Percentiles rank a stretch among this genome's conserved stretches.
phyloP scores from a whole-genome alignment of 2,329 filamentous ascomycete genomes.

The Pseudogymnoascus sp. region DNA sequence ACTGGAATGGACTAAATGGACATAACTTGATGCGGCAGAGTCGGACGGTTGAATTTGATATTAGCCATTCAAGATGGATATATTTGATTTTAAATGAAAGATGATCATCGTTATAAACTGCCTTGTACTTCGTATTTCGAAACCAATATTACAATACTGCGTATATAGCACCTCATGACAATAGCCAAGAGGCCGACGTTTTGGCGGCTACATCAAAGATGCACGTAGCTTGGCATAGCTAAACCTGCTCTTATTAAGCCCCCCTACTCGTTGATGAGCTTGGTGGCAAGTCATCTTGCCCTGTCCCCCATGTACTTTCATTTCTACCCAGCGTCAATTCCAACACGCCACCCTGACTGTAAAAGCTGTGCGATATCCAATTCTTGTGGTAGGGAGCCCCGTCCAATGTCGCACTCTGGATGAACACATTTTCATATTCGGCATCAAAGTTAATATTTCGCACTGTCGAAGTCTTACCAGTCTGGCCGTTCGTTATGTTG shows the following conservation, averaged over 20 bases:
- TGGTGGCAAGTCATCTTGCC: constrained; percentile 51
- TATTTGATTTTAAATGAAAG: not conserved
- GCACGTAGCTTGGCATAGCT: too few species aligned
- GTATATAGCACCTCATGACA: not conserved
- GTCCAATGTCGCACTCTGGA: constrained; percentile 56
- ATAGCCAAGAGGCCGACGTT: not conserved
- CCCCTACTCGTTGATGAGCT: constrained; percentile 32
- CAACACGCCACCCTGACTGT: constrained; percentile 53
- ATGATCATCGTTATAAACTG: not conserved
- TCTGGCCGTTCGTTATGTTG: constrained; percentile 47
- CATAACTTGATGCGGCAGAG: not conserved
- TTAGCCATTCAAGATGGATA: not conserved
- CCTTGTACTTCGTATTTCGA: not conserved
- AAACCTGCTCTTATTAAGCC: not conserved
- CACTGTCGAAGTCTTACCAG: constrained; percentile 51
- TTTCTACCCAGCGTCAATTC: constrained; percentile 51
- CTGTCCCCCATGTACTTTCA: constrained; percentile 59
- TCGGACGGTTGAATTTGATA: not conserved
- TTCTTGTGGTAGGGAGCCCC: constrained; percentile 53
- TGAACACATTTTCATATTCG: constrained; percentile 48
- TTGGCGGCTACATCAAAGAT: too few species aligned
- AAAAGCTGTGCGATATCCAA: constrained; percentile 62
- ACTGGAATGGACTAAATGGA: not conserved
- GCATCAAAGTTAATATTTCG: constrained; percentile 55
- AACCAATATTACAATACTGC: not conserved